phyloP scores from a whole-genome alignment of 2,329 filamentous ascomycete species.

The Samsoniella hepiali region DNA sequence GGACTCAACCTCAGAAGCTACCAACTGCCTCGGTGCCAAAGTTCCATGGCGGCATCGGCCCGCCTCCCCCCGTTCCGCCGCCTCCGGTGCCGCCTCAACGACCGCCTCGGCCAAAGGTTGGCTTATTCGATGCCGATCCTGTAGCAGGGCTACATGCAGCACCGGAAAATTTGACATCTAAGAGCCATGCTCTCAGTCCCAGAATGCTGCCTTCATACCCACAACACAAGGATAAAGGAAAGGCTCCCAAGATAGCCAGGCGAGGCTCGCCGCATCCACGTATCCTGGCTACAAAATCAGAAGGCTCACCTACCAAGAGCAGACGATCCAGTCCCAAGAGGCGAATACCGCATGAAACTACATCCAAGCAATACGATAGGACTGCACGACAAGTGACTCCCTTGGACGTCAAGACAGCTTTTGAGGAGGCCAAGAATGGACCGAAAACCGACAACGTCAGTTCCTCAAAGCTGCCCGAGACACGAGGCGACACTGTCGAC shows the following conservation, averaged over 20 bases:
- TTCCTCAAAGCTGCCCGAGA: background rate
- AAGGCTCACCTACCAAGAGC: background rate
- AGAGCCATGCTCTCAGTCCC: conserved; percentile 17
- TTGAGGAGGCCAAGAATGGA: background rate
- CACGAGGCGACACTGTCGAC: background rate
- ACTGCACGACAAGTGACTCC: background rate
- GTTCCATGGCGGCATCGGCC: conserved; percentile 12
- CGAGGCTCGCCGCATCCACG: conserved; percentile 2
- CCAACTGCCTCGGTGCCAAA: conserved; percentile 12
- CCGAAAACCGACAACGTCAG: background rate
- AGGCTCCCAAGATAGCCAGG: background rate
- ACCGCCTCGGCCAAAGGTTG: conserved; percentile 17
- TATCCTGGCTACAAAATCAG: background rate
- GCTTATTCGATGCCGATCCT: conserved; percentile 13
- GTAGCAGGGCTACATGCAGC: background rate
- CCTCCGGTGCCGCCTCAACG: conserved; percentile 17
- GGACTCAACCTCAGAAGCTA: conserved; percentile 24
- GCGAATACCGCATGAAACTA: conserved; percentile 11
- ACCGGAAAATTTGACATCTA: conserved; percentile 3
- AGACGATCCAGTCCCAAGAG: background rate
- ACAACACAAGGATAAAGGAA: background rate
- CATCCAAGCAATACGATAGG: conserved; percentile 14
- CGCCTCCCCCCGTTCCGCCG: conserved; percentile 9
- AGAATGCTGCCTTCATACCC: conserved; percentile 12
- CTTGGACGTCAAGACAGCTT: background rate